Percentiles rank a stretch among this genome's conserved stretches.
These are phyloP conservation scores for Pascua guehoae DNA, from an alignment of 1,284 basidiomycete genomes.

Conservation along the genomic window DNA sequence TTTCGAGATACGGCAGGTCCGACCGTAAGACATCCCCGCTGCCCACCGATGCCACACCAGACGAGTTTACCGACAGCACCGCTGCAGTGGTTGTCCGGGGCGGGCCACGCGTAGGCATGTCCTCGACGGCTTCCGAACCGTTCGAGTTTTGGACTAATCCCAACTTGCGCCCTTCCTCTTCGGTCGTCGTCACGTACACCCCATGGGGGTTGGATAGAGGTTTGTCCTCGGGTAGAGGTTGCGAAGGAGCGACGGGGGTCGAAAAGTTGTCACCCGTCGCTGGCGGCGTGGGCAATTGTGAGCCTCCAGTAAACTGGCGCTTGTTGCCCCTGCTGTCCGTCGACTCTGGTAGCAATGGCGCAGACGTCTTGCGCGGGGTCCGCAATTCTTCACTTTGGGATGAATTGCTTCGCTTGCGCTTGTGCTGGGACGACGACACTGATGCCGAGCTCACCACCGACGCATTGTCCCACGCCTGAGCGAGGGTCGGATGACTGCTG, in stretches of 20 bases:
- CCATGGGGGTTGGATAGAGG: slow-evolving; percentile 5
- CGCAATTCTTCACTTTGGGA: slow-evolving; percentile 5
- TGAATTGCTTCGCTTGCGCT: slow-evolving; percentile 17
- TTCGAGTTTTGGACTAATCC: slow-evolving; percentile 28
- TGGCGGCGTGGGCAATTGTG: slow-evolving; percentile 11
- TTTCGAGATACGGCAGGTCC: slow-evolving; percentile 26
- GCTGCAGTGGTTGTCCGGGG: slow-evolving; percentile 31
- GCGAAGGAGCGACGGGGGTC: neutral
- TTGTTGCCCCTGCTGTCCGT: neutral
- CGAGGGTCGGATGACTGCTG: neutral
- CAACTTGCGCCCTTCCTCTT: slow-evolving; percentile 40
- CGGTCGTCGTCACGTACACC: slow-evolving; percentile 32
- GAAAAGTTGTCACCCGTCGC: slow-evolving; percentile 7
- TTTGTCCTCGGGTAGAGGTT: neutral
- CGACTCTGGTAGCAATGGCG: neutral
- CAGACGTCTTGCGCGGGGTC: slow-evolving; percentile 3
- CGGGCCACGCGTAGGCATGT: slow-evolving; percentile 9
- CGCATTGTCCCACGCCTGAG: slow-evolving; percentile 8
- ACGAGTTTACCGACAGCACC: slow-evolving; percentile 25
- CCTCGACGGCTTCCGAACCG: slow-evolving; percentile 26
- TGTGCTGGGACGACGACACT: slow-evolving; percentile 8
- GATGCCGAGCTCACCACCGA: neutral
- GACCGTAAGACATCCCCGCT: slow-evolving; percentile 35
- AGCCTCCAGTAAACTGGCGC: neutral
- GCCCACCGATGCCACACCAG: slow-evolving; percentile 30